These are phyloP conservation scores for Salvia rosmarinus DNA, from an alignment of 257 asterid genomes.

Conservation along the genomic window DNA sequence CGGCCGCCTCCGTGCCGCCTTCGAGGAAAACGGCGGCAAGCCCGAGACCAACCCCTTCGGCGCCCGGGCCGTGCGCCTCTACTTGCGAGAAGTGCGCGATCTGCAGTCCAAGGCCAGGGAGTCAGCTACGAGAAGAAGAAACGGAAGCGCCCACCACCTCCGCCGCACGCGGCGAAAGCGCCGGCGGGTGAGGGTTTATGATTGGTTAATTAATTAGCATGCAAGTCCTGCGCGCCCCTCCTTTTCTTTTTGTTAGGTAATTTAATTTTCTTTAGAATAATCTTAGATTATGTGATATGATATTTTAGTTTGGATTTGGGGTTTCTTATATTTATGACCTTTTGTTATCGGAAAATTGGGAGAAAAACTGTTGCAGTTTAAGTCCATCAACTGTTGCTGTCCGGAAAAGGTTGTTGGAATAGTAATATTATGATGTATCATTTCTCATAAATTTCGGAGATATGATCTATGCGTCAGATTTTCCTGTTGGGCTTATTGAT, in stretches of 20 bases:
- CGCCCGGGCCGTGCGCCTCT: constrained; percentile 49
- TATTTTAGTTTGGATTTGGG: constrained; percentile 20
- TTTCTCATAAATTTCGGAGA: constrained; percentile 31
- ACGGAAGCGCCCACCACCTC: constrained; percentile 37
- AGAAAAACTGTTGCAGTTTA: constrained; percentile 31
- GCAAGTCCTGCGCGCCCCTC: not conserved
- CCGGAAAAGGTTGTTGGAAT: constrained; percentile 10
- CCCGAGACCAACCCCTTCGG: constrained; percentile 54
- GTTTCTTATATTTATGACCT: not conserved
- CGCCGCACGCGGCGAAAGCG: constrained; percentile 7
- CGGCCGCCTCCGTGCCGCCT: constrained; percentile 55
- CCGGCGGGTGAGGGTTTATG: constrained; percentile 35
- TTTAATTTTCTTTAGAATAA: not conserved
- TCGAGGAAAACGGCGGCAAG: constrained; percentile 54
- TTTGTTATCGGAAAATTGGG: not conserved
- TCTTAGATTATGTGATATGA: not conserved
- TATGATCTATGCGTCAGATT: constrained; percentile 16
- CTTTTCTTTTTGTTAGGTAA: not conserved
- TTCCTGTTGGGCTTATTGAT: constrained; percentile 7
- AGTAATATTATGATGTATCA: not conserved
- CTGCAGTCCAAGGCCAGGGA: constrained; percentile 54
- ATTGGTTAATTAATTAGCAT: not conserved
- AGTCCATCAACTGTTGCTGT: constrained; percentile 22
- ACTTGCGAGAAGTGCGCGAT: constrained; percentile 49
- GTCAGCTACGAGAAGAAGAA: constrained; percentile 57